Evolutionary conservation across 2,329 filamentous ascomycete genomes (phyloP), one percentile per base, ranked within the genome.

Genomic region (Allantophomopsis lycopodina): DNA sequence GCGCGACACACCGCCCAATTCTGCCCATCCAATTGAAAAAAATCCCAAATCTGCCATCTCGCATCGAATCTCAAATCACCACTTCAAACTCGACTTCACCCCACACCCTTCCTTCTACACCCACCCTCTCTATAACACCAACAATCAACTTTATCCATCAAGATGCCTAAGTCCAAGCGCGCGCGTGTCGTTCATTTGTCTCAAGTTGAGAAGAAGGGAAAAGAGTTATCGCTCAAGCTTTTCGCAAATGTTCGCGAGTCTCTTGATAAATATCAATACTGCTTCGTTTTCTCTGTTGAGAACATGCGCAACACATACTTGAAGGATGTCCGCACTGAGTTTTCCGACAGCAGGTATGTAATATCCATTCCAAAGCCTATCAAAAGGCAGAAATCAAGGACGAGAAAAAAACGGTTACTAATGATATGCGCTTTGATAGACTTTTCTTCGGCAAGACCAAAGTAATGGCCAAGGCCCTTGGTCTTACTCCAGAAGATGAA

Each of bases 371-470:
- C 23, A 12, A 5, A 10, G 10, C 8, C 13, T 15, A n/a, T 18
- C 12, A 14, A 36, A 13, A 20, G 17, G 12, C 37, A 39, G 20
- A 18, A 23, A n/a, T 37, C 12, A 8, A n/a, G 15, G 13, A 33
- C 13, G 13, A 14, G n/a, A 23, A 7, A 10, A 10, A 5, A 16
- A 2, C 23, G 10, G 7, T 4, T 20, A 23, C 3, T 4, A n/a
- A 2, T n/a, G 18, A 10, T 13, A 33, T 35, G 15, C 11, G 17
- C 13, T 30, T 40, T 14, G 36, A 36, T 53, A 91, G 88, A 52
- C 69, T 98, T 59, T 96, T 96, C 76, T 96, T 95, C 64, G 91
- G 89, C 65, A 98, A 96, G 69, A 96, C 89, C 44, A 96, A 96
- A 66, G 88, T 98, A 61, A 96, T 96, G 87, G 79, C 84, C 53